Evolutionary conservation across 2,329 filamentous ascomycete genomes (phyloP), one percentile per base, ranked within the genome.

Genomic region (Ophiocordyceps camponoti-saundersi): DNA sequence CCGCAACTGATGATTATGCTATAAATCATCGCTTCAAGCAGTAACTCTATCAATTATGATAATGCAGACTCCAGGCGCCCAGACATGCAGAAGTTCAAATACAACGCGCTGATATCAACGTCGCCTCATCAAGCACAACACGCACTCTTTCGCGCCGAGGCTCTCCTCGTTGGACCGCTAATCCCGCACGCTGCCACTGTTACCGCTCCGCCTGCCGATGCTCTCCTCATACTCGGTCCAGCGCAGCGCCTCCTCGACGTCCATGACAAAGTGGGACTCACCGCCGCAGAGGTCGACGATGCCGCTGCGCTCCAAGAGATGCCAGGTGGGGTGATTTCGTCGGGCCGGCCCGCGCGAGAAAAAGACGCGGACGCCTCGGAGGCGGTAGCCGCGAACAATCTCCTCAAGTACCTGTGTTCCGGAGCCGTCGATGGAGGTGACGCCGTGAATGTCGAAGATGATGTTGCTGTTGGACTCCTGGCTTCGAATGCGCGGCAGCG

Each of bases 371-470:
- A 90, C 87, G 1, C 82, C 84, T 5, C 82, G 71, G 32, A 83
- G 74, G n/a, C 80, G 70, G 60, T 96, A 96, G 29, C 70, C 74
- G 44, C 79, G 70, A 16, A 98, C 86, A 53, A 96, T 96, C 64
- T 96, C 92, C 44, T 78, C 75, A 3, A 98, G 70, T 0, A 96
- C 90, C 64, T 96, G 92, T 0, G 86, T 84, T 1, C 90, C 92
- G 0, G 88, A 94, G 6, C 88, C 92, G 59, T 98, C 92, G 56
- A 98, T 80, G 26, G 83, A 84, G 0, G 89, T 95, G 3, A 98
- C 92, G n/a, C 92, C 92, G 55, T 96, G 90, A 8, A 96, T 88
- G 60, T 98, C 92, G 57, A 98, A 96, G 51, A 98, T 88, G 61
- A 98, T 73, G 58, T 95, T 95, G 54, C 80, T 77, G 60, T 95